These are phyloP conservation scores for Tetracentron sinense DNA, from an alignment of 164 flowering plant genomes.

Conservation along the genomic window DNA sequence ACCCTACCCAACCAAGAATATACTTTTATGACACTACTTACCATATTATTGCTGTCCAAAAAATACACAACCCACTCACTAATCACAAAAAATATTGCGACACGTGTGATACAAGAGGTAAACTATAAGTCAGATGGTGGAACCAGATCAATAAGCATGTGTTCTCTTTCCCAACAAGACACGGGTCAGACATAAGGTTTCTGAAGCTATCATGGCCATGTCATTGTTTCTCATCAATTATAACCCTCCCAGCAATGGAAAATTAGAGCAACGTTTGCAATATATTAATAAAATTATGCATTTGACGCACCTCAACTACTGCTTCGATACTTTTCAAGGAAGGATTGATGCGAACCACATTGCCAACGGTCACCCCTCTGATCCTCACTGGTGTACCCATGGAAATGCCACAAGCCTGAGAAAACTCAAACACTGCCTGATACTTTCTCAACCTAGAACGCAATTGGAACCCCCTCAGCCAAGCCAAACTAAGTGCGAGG, in stretches of 20 bases:
- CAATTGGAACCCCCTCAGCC: conserved; percentile 76
- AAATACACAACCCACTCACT: no score
- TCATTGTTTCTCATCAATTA: background rate
- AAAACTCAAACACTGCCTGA: conserved; percentile 72
- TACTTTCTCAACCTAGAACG: conserved; percentile 78
- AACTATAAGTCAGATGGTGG: background rate
- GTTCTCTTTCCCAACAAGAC: background rate
- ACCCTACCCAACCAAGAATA: no score
- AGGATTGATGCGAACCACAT: conserved; percentile 72
- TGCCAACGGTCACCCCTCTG: conserved; percentile 91
- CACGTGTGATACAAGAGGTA: background rate
- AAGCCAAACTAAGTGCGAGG: conserved; percentile 69
- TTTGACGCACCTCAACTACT: conserved; percentile 64
- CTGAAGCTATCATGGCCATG: no score
- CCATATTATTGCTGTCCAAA: no score
- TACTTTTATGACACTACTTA: no score
- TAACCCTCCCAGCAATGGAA: background rate
- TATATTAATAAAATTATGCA: conserved; percentile 1
- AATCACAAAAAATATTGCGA: background rate
- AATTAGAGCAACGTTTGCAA: background rate
- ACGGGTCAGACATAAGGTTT: no score
- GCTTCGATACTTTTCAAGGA: conserved; percentile 81
- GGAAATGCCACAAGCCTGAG: conserved; percentile 79
- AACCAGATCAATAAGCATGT: background rate
- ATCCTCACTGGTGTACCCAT: conserved; percentile 92